Conservation (phyloP, 2,329 filamentous ascomycete genomes). For the Hortaea werneckii region DNA sequence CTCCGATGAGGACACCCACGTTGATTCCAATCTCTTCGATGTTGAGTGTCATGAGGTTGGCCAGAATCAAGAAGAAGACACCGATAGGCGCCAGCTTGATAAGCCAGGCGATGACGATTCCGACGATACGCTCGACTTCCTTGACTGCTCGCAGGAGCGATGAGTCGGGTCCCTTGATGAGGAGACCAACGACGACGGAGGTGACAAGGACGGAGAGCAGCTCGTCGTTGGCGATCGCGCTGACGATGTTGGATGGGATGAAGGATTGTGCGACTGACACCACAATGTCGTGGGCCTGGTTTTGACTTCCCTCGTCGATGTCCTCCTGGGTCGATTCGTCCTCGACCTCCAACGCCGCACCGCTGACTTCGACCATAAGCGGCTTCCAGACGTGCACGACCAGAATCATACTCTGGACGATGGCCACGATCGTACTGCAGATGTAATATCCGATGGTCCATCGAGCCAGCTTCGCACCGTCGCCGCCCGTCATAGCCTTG, state of each 20-base stretch:
- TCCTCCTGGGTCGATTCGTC: constrained; percentile 24
- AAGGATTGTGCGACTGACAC: constrained; percentile 41
- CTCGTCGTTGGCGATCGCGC: constrained; percentile 37
- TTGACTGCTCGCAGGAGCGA: constrained; percentile 34
- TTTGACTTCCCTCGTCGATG: constrained; percentile 26
- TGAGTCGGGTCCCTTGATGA: constrained; percentile 32
- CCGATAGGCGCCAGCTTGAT: constrained; percentile 43
- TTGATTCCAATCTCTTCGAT: constrained; percentile 40
- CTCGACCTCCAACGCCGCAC: constrained; percentile 23
- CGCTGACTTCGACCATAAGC: constrained; percentile 32
- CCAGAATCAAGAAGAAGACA: constrained; percentile 45
- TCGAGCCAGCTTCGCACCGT: constrained; percentile 35
- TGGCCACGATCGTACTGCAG: constrained; percentile 40
- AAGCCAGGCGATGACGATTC: constrained; percentile 37
- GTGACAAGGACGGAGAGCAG: constrained; percentile 40
- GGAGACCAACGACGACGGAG: constrained; percentile 38
- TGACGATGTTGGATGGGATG: constrained; percentile 40
- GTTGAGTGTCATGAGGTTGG: constrained; percentile 42
- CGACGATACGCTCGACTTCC: constrained; percentile 41
- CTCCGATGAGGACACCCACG: constrained; percentile 42
- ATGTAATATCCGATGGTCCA: constrained; percentile 44
- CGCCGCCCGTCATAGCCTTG: constrained; percentile 35
- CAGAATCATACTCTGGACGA: constrained; percentile 38
- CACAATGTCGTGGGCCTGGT: constrained; percentile 34
- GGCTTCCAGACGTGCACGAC: constrained; percentile 39